Conservation (phyloP, 352 stramenopile genomes). For the Blastocystis sp. region DNA sequence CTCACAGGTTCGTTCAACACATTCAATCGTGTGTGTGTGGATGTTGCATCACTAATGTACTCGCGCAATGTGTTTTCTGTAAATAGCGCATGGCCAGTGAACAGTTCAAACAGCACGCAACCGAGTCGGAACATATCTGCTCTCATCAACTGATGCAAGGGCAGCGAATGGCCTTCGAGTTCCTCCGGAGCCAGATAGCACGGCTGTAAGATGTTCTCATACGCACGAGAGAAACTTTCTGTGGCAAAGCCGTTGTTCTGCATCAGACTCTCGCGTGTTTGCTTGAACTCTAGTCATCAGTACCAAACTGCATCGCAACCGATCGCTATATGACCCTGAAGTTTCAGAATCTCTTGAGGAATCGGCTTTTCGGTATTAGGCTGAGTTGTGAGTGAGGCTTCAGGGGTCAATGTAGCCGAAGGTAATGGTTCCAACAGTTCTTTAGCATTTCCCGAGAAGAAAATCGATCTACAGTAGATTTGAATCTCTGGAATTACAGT, state of each 20-base stretch:
- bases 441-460: not conserved
- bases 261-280: constrained; percentile 24
- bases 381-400: not conserved
- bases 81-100: not conserved
- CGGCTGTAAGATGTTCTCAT: constrained; percentile 1
- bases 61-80: not conserved
- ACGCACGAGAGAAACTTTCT: constrained; percentile 16
- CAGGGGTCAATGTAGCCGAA: not conserved
- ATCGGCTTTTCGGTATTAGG: not conserved
- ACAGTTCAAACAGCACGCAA: constrained; percentile 51
- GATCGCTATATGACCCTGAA: not conserved
- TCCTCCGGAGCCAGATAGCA: constrained; percentile 48
- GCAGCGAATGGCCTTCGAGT: not conserved
- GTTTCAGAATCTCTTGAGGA: not conserved
- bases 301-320: not conserved
- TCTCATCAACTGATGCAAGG: not conserved
- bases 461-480: not conserved
- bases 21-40: not conserved
- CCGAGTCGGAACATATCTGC: constrained; percentile 14
- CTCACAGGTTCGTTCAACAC: constrained; percentile 1
- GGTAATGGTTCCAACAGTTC: not conserved
- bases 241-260: constrained; percentile 13
- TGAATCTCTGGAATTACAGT: not conserved
- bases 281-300: not conserved
- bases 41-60: not conserved